Evolutionary conservation across 208 protist genomes (phyloP).

Genomic region (Leishmania arabica): DNA sequence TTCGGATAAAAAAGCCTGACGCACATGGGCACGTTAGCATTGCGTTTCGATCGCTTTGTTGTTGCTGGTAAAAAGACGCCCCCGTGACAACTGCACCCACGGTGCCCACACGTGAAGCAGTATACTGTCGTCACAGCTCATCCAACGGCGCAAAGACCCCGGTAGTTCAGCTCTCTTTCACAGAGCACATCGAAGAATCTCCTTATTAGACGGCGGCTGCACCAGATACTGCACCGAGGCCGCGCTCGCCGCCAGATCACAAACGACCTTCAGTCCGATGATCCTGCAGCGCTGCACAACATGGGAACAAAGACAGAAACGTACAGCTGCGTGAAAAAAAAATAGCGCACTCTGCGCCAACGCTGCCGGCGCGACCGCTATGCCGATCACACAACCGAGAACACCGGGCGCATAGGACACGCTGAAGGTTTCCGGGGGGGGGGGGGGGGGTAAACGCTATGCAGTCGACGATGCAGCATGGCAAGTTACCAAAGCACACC

Average conservation of each 20-base stretch:
- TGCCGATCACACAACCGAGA: constrained; percentile 91
- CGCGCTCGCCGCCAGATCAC: constrained; percentile 23
- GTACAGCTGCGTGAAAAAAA: constrained; percentile 94
- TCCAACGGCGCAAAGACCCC: not conserved
- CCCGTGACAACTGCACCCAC: not conserved
- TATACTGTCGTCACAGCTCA: not conserved
- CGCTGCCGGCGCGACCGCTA: constrained; percentile 81
- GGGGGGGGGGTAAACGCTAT: constrained; percentile 93
- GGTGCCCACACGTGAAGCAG: not conserved
- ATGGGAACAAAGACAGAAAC: constrained; percentile 90
- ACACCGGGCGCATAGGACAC: constrained; percentile 84
- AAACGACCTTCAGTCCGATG: constrained; percentile 34
- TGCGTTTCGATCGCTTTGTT: too few species aligned
- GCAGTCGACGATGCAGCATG: constrained; percentile 59
- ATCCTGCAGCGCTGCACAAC: constrained; percentile 30
- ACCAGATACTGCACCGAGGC: constrained; percentile 56
- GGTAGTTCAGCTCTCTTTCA: constrained; percentile 17
- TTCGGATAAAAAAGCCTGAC: too few species aligned
- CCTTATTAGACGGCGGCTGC: constrained; percentile 52
- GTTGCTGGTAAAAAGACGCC: not conserved
- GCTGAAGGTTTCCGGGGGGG: constrained; percentile 94
- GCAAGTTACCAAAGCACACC: constrained; percentile 86
- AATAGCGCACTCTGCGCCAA: constrained; percentile 19
- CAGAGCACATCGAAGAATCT: constrained; percentile 52
- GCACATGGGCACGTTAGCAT: too few species aligned